These are phyloP conservation scores for Allomyces macrogynus DNA, from an alignment of 192 early-diverging fungal genomes.

Conservation along the genomic window DNA sequence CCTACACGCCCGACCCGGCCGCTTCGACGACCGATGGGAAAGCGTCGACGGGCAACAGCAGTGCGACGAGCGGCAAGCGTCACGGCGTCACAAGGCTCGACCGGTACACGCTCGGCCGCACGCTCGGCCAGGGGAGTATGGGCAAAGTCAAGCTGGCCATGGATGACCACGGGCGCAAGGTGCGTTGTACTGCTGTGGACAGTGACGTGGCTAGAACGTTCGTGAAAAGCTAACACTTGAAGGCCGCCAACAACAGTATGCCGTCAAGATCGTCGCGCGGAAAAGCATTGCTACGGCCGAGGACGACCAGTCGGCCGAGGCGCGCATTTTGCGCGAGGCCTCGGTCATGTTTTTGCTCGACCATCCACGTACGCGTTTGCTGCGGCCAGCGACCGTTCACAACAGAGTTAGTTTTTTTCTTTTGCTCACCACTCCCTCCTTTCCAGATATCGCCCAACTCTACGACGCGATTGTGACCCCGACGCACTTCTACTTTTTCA, in stretches of 20 bases:
- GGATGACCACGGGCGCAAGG: background rate
- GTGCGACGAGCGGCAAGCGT: too few relatives aligned
- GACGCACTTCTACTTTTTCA: constrained; percentile 24
- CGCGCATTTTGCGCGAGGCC: background rate
- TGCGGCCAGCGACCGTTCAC: too few relatives aligned
- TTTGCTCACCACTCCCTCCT: too few relatives aligned
- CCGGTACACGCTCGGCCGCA: background rate
- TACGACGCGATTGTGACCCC: constrained; percentile 21
- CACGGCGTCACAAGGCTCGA: background rate
- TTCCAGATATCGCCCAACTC: constrained; percentile 24
- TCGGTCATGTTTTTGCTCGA: background rate
- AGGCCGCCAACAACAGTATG: too few relatives aligned
- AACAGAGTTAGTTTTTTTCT: too few relatives aligned
- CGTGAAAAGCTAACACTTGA: too few relatives aligned
- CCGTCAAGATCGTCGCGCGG: background rate
- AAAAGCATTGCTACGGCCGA: background rate
- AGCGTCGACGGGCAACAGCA: background rate
- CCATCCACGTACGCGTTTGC: background rate
- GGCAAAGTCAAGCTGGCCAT: background rate
- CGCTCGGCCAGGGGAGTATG: background rate
- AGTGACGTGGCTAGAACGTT: too few relatives aligned
- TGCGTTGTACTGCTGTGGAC: too few relatives aligned
- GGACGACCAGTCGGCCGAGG: background rate
- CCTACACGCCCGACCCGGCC: too few relatives aligned
- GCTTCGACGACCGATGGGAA: background rate